These are phyloP conservation scores for Rosa rugosa DNA, from an alignment of 306 rosid species.

Conservation along the genomic window DNA sequence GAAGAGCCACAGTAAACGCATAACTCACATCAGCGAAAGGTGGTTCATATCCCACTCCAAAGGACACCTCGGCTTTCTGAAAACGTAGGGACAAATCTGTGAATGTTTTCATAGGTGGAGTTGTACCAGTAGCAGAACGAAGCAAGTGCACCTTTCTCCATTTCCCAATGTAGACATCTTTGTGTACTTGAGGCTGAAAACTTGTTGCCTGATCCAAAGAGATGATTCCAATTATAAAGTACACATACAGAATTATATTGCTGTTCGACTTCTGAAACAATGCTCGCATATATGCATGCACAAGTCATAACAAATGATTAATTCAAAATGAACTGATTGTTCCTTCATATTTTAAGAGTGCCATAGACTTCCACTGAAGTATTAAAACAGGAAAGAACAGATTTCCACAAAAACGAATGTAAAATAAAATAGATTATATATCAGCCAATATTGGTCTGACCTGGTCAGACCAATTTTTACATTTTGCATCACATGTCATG, in stretches of 20 bases:
- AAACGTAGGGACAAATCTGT: conserved; percentile 77
- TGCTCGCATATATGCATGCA: background rate
- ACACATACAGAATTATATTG: conserved; percentile 13
- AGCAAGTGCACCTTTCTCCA: conserved; percentile 96
- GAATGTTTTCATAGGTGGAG: conserved; percentile 92
- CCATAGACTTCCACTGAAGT: background rate
- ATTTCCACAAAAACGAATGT: background rate
- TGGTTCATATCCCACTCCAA: conserved; percentile 97
- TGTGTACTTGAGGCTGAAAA: conserved; percentile 93
- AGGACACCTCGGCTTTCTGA: conserved; percentile 76
- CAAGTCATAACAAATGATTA: background rate
- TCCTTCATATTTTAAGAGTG: background rate
- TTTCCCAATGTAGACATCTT: conserved; percentile 85
- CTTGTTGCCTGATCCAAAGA: conserved; percentile 77
- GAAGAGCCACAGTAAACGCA: conserved; percentile 93
- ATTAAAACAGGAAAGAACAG: background rate
- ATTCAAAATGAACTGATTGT: background rate
- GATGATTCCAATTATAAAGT: conserved; percentile 28
- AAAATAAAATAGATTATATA: background rate
- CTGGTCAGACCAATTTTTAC: background rate
- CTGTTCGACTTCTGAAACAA: background rate
- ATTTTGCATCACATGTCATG: background rate
- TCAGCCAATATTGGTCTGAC: background rate
- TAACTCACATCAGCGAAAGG: conserved; percentile 88
- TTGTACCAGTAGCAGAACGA: conserved; percentile 96